A percentile compares a stretch with the other conserved stretches of the same genome.
Conservation (phyloP, 306 rosid genomes). For the Fragaria iinumae region DNA sequence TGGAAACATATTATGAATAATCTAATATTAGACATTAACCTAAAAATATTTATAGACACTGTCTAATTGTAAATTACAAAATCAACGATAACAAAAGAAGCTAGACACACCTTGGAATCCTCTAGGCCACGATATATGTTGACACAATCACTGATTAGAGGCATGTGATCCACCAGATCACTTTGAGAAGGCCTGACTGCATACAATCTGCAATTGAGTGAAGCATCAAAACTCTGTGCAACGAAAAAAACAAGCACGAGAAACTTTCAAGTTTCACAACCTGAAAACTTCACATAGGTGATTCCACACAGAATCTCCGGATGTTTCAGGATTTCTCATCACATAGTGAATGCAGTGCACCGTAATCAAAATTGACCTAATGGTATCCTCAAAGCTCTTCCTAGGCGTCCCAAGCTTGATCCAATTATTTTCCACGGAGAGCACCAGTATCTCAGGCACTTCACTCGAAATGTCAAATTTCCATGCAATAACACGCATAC, state of each 20-base stretch:
- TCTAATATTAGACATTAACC: neutral
- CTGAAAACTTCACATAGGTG: constrained; percentile 37
- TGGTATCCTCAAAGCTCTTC: constrained; percentile 36
- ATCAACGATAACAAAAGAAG: neutral
- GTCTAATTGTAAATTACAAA: neutral
- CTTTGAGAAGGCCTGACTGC: constrained; percentile 37
- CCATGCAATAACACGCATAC: constrained; percentile 54
- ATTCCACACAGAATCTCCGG: constrained; percentile 33
- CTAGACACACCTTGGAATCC: constrained; percentile 43
- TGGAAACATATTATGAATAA: neutral
- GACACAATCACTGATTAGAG: constrained; percentile 44
- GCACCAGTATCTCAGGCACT: constrained; percentile 51
- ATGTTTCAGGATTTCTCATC: constrained; percentile 47
- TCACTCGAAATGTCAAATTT: constrained; percentile 44
- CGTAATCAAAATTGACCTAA: constrained; percentile 46
- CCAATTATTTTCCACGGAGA: constrained; percentile 51
- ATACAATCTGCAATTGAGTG: constrained; percentile 38
- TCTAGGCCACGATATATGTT: constrained; percentile 41
- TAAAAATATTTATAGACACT: too few relatives aligned
- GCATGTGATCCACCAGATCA: constrained; percentile 39
- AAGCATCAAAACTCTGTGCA: neutral
- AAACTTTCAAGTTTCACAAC: neutral
- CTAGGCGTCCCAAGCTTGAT: constrained; percentile 52
- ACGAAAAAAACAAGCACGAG: neutral
- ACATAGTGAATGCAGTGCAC: constrained; percentile 60